Conservation (phyloP, 2,329 filamentous ascomycete genomes). For the Ophiostoma himal-ulmi region DNA sequence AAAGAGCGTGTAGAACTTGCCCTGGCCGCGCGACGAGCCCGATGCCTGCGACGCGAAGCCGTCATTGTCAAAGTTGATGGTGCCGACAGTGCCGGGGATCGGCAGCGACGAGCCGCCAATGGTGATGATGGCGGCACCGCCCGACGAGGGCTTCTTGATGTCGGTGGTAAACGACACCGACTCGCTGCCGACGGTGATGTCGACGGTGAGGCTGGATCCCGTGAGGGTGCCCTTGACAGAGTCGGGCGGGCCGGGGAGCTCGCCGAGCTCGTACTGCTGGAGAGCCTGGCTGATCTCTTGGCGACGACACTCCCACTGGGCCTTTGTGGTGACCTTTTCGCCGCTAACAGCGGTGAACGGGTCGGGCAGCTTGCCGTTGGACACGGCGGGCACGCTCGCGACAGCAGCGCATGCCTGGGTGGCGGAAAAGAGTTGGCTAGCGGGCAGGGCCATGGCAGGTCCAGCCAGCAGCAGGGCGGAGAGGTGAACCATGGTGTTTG, state of each 20-base stretch:
- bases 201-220: conserved; percentile 41
- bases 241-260: conserved; percentile 42
- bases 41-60: conserved; percentile 48
- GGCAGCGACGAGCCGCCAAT: conserved; percentile 53
- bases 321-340: conserved; percentile 40
- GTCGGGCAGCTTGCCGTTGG: conserved; percentile 40
- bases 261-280: conserved; percentile 48
- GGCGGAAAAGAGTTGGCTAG: neutral
- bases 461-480: neutral
- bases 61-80: conserved; percentile 55
- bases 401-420: conserved; percentile 33
- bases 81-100: conserved; percentile 48
- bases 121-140: conserved; percentile 47
- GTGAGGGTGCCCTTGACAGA: conserved; percentile 42
- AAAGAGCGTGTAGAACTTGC: conserved; percentile 36
- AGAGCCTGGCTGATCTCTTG: conserved; percentile 44
- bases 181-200: conserved; percentile 41
- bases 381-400: conserved; percentile 35
- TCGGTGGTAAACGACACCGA: conserved; percentile 41
- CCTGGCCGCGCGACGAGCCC: conserved; percentile 46
- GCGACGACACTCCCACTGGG: conserved; percentile 44
- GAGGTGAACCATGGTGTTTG: neutral
- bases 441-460: neutral
- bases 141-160: conserved; percentile 40
- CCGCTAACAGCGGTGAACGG: conserved; percentile 44